Base-by-base conservation (phyloP, 108 stramenopile species). In the Mayamaea pseudoterrestris region DNA sequence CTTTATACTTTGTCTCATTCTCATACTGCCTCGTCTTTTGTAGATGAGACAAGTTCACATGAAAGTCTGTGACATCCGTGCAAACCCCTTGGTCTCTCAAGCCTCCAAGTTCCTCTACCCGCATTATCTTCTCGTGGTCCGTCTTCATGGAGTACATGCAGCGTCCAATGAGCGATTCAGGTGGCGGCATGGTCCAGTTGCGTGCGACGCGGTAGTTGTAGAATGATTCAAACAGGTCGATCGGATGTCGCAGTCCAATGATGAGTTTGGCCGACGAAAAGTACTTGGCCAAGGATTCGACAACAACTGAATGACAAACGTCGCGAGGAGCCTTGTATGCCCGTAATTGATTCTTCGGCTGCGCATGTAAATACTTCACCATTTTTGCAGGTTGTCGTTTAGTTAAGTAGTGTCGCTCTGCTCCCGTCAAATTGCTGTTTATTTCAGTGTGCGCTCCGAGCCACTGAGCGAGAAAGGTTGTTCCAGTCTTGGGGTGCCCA, bases 401-500 rank as follows among this genome's bases (percentile, higher is more conserved):
- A n/a, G n/a, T n/a, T n/a, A n/a, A n/a, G n/a, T n/a, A n/a, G n/a
- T n/a, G n/a, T n/a, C n/a, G n/a, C n/a, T n/a, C n/a, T n/a, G n/a
- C n/a, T n/a, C n/a, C n/a, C n/a, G n/a, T n/a, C n/a, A 41, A 16
- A 41, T 20, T 27, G 26, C 25, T 49, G 31, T 49, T 5, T 12
- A 49, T 36, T 49, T 58, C 45, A 17, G 55, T 24, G 9, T 65
- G 55, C 8, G 50, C 18, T 30, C 50, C 30, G 26, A 73, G 44
- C 13, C 52, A 67, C 37, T 45, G 5, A 58, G 68, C 58, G 47
- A 79, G 44, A 22, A 69, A 67, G 1, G 77, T 65, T 6, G 84
- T 86, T 11, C 84, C 84, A 27, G 61, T 68, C 52, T 86, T 86
- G 48, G 80, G 77, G 44, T 76, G 76, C 5, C 74, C 84, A 13